Evolutionary conservation across 225 moss, liverwort and hornwort genomes (phyloP).

Genomic region (Pseudoscleropodium purum): DNA sequence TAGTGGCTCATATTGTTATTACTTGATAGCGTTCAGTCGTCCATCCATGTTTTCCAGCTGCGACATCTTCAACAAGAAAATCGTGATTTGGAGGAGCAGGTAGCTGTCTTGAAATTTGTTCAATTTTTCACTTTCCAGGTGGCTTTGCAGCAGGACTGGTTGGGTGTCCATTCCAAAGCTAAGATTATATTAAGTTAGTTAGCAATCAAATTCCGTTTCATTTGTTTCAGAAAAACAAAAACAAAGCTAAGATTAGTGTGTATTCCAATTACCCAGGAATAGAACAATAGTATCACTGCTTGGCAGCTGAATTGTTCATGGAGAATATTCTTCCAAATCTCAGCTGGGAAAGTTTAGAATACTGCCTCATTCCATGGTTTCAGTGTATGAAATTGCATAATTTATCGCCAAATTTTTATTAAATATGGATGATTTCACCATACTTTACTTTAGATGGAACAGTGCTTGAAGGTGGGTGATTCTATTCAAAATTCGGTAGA

Average conservation of each 20-base stretch:
- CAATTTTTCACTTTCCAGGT: background rate
- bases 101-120: background rate
- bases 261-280: background rate
- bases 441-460: background rate
- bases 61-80: background rate
- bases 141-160: background rate
- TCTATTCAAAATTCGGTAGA: background rate
- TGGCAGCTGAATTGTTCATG: background rate
- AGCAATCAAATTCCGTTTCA: no score
- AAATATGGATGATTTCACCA: no score
- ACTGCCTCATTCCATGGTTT: background rate
- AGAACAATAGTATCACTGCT: background rate
- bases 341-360: background rate
- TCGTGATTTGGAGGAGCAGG: no score
- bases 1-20: no score
- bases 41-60: background rate
- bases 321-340: background rate
- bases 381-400: background rate
- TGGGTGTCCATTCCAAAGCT: background rate
- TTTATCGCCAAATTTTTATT: background rate
- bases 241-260: background rate
- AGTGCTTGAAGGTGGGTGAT: background rate
- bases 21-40: no score
- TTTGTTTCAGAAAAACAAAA: no score
- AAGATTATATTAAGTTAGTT: no score